Conservation (phyloP, 257 asterid species). For the Cinchona pubescens region DNA sequence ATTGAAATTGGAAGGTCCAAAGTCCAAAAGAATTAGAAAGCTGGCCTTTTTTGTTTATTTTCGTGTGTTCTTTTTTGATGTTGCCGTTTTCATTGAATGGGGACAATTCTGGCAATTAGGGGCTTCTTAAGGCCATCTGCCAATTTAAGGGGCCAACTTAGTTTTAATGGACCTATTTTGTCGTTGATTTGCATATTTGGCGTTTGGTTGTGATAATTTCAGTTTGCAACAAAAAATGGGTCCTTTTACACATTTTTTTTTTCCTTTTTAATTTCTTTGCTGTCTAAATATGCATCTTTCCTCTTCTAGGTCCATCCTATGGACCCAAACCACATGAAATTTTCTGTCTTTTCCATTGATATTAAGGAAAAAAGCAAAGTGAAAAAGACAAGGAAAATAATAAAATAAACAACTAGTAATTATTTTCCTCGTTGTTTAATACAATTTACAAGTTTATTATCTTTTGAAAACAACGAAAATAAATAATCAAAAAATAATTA, state of each 20-base stretch:
- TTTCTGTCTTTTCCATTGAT: neutral
- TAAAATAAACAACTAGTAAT: neutral
- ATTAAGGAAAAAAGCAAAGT: neutral
- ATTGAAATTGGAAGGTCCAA: too few species aligned
- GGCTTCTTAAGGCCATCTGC: constrained; percentile 22
- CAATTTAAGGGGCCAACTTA: constrained; percentile 21
- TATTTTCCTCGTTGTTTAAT: neutral
- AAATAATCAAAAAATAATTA: neutral
- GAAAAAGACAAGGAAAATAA: neutral
- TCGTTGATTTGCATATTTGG: constrained; percentile 21
- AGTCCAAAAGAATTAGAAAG: constrained; percentile 19
- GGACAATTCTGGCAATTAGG: constrained; percentile 21
- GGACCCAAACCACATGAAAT: constrained; percentile 4
- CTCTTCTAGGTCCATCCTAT: too few species aligned
- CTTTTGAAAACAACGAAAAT: neutral
- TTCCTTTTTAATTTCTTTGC: neutral
- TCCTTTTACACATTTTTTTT: constrained; percentile 4
- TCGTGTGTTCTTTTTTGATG: neutral
- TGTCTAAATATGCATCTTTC: neutral
- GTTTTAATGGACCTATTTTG: constrained; percentile 29
- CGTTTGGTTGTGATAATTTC: constrained; percentile 5
- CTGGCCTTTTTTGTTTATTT: constrained; percentile 29
- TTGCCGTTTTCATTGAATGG: constrained; percentile 11
- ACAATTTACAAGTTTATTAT: too few species aligned
- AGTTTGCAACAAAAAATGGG: constrained; percentile 12